phyloP scores from a whole-genome alignment of 306 rosid genomes.

The Vigna mungo region DNA sequence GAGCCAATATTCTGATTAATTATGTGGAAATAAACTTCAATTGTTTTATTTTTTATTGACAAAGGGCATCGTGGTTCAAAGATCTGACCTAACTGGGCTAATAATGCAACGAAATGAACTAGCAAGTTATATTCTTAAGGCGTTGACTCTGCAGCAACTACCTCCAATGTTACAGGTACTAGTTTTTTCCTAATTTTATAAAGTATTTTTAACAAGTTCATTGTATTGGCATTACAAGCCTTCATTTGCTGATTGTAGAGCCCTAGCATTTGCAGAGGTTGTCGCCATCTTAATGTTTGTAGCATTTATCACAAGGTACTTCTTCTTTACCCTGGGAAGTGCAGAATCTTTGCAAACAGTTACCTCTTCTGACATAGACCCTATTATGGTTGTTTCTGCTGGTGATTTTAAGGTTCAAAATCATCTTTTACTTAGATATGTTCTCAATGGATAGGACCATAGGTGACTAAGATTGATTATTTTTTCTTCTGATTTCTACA shows the following conservation, averaged over 20 bases:
- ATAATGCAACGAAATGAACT: conserved; percentile 92
- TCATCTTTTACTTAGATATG: not conserved
- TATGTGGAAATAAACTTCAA: too few relatives aligned
- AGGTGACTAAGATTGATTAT: not conserved
- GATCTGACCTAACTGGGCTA: conserved; percentile 89
- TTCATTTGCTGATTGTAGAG: conserved; percentile 60
- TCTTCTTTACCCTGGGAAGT: conserved; percentile 23
- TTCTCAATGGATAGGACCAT: conserved; percentile 25
- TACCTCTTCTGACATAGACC: not conserved
- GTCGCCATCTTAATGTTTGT: conserved; percentile 92
- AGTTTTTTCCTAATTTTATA: conserved; percentile 36
- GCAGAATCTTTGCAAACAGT: conserved; percentile 4
- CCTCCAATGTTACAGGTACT: conserved; percentile 84
- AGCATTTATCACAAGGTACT: conserved; percentile 90
- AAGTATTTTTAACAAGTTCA: conserved; percentile 30
- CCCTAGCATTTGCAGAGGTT: conserved; percentile 76
- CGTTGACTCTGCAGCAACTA: conserved; percentile 71
- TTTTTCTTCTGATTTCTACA: conserved; percentile 14
- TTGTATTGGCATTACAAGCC: conserved; percentile 31
- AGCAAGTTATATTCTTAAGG: conserved; percentile 81
- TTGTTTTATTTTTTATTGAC: conserved; percentile 34
- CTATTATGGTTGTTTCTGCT: conserved; percentile 4
- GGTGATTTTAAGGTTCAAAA: conserved; percentile 32
- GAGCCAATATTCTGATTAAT: too few relatives aligned
- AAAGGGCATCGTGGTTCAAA: conserved; percentile 79